A percentile compares a stretch with the other conserved stretches of the same genome.
phyloP scores from a whole-genome alignment of 257 asterid species.

The Plectranthus barbatus region DNA sequence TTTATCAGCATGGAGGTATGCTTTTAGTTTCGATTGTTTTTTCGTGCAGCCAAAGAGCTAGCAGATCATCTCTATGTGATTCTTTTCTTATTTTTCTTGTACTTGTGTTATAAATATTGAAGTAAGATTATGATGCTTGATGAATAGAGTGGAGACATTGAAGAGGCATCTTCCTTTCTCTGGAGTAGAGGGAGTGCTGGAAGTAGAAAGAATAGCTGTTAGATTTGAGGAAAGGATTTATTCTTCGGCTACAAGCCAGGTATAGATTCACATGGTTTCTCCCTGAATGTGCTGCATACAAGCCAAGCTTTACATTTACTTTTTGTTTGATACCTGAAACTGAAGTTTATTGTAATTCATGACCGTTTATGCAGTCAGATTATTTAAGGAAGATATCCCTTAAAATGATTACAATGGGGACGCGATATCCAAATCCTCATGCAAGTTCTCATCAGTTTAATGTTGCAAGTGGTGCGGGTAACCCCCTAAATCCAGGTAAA shows the following conservation, averaged over 20 bases:
- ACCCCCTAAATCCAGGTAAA: conserved; percentile 60
- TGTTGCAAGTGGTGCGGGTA: conserved; percentile 41
- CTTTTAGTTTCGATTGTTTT: neutral
- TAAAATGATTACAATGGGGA: conserved; percentile 73
- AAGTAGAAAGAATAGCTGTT: conserved; percentile 69
- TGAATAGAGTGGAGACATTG: conserved; percentile 72
- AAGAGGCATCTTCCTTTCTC: conserved; percentile 76
- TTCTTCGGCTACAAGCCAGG: conserved; percentile 68
- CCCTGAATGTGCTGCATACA: neutral
- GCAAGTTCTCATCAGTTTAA: conserved; percentile 37
- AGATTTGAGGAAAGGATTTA: conserved; percentile 80
- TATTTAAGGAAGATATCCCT: conserved; percentile 71
- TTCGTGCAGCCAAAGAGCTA: neutral
- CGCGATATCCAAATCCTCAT: conserved; percentile 44
- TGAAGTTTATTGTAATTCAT: neutral
- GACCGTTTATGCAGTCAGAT: conserved; percentile 44
- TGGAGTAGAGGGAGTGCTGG: conserved; percentile 68
- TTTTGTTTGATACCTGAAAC: neutral
- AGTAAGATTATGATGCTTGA: conserved; percentile 11
- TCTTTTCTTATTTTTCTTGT: neutral
- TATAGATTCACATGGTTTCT: conserved; percentile 11
- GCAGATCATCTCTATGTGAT: neutral
- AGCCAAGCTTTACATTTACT: neutral
- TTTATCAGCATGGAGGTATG: neutral
- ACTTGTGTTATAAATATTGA: neutral